A percentile compares a stretch with the other conserved stretches of the same genome.
phyloP scores from a whole-genome alignment of 257 asterid species.

The Solanum corneliomulleri region DNA sequence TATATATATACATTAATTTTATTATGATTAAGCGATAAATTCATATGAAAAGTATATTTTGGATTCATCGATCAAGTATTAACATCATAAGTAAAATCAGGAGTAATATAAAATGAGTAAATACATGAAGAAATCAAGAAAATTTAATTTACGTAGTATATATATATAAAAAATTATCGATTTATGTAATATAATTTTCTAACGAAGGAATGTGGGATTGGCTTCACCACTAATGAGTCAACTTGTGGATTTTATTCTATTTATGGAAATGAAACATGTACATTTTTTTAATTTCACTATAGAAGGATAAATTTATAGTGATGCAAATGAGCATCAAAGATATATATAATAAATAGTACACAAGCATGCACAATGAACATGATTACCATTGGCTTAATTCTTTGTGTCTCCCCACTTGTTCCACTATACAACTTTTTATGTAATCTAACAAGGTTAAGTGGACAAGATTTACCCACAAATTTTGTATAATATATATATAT shows the following conservation, averaged over 20 bases:
- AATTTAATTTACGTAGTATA: background rate
- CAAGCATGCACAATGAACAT: background rate
- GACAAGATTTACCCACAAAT: background rate
- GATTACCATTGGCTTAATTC: background rate
- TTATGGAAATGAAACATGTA: background rate
- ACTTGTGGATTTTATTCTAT: background rate
- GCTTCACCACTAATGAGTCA: background rate
- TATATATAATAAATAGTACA: background rate
- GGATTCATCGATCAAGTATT: background rate
- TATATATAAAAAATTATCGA: fast-evolving
- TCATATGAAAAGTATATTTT: background rate
- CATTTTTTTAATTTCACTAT: background rate
- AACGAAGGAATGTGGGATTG: background rate
- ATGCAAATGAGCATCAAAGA: background rate
- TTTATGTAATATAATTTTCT: background rate
- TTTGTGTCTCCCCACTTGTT: background rate
- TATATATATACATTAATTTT: too few species aligned
- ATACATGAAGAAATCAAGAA: background rate
- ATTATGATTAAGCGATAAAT: too few species aligned
- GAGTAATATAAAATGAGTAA: background rate
- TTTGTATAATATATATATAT: background rate
- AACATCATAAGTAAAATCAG: background rate
- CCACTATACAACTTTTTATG: background rate
- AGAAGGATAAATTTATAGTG: background rate
- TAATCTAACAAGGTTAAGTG: background rate